Percentiles rank a stretch among this genome's conserved stretches.
Evolutionary conservation across 768 basidiomycete genomes (phyloP).

Genomic region (Termitomyces sp.): DNA sequence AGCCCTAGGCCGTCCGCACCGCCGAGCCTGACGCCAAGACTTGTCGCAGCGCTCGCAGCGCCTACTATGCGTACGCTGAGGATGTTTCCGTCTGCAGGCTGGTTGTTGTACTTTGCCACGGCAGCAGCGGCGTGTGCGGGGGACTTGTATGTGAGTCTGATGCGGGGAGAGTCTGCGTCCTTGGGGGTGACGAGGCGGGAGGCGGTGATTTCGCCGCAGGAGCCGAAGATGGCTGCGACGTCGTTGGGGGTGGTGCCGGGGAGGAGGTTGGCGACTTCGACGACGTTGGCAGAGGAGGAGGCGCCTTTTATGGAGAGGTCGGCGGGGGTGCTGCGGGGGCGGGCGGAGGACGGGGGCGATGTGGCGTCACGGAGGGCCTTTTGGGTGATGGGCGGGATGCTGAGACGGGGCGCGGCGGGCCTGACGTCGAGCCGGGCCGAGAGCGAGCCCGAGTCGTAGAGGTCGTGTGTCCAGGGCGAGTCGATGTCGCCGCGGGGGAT

Average conservation of each 20-base stretch:
- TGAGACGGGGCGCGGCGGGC: slow-evolving; percentile 45
- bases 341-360: background rate
- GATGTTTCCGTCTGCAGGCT: slow-evolving; percentile 77
- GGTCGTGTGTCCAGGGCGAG: slow-evolving; percentile 66
- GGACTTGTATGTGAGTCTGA: slow-evolving; percentile 71
- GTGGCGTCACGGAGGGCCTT: slow-evolving; percentile 64
- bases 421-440: slow-evolving; percentile 48
- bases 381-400: slow-evolving; percentile 44
- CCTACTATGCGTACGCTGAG: slow-evolving; percentile 64
- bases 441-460: slow-evolving; percentile 59
- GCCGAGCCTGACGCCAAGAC: slow-evolving; percentile 54
- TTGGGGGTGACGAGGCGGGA: slow-evolving; percentile 28
- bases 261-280: slow-evolving; percentile 71
- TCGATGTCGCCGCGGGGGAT: slow-evolving; percentile 64
- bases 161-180: slow-evolving; percentile 34
- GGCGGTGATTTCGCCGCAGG: slow-evolving; percentile 62
- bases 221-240: slow-evolving; percentile 81
- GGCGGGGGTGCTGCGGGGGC: background rate
- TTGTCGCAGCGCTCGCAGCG: slow-evolving; percentile 38
- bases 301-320: slow-evolving; percentile 66
- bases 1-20: slow-evolving; percentile 47
- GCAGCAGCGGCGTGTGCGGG: slow-evolving; percentile 58
- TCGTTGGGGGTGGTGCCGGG: slow-evolving; percentile 78
- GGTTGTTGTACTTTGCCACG: slow-evolving; percentile 71
- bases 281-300: slow-evolving; percentile 54